Conservation (phyloP, 192 early-diverging fungal species). For the Gamsiella multidivaricata region DNA sequence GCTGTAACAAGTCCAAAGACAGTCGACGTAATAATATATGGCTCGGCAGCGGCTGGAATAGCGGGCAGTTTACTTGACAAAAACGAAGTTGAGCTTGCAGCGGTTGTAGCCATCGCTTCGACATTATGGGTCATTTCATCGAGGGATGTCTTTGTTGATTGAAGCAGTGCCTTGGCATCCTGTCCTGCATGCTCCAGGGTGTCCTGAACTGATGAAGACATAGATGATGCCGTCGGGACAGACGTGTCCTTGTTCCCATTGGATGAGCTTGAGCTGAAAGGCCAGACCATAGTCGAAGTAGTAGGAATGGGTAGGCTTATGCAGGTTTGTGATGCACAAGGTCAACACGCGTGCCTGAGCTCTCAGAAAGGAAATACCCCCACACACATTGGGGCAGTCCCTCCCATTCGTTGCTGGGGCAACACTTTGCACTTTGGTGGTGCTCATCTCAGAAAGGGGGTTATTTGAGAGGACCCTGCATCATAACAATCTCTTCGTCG, state of each 20-base stretch:
- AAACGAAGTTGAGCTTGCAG: background rate
- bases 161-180: slow-evolving; percentile 19
- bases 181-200: slow-evolving; percentile 23
- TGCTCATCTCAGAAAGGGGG: too few relatives aligned
- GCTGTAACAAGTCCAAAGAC: slow-evolving; percentile 39
- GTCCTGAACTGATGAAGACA: slow-evolving; percentile 8
- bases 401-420: too few relatives aligned
- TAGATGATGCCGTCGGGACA: background rate
- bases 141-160: slow-evolving; percentile 25
- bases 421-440: too few relatives aligned
- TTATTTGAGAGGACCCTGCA: too few relatives aligned
- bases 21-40: slow-evolving; percentile 20
- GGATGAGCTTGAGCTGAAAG: background rate
- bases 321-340: too few relatives aligned
- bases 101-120: background rate
- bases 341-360: too few relatives aligned
- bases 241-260: background rate
- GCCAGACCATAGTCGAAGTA: slow-evolving; percentile 23
- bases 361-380: too few relatives aligned
- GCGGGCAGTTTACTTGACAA: background rate
- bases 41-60: slow-evolving; percentile 15
- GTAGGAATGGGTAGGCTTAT: too few relatives aligned
- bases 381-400: too few relatives aligned
- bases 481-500: too few relatives aligned
- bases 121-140: slow-evolving; percentile 4